Evolutionary conservation across 768 basidiomycete genomes (phyloP).

Genomic region (Dacryopinax primogenitus): DNA sequence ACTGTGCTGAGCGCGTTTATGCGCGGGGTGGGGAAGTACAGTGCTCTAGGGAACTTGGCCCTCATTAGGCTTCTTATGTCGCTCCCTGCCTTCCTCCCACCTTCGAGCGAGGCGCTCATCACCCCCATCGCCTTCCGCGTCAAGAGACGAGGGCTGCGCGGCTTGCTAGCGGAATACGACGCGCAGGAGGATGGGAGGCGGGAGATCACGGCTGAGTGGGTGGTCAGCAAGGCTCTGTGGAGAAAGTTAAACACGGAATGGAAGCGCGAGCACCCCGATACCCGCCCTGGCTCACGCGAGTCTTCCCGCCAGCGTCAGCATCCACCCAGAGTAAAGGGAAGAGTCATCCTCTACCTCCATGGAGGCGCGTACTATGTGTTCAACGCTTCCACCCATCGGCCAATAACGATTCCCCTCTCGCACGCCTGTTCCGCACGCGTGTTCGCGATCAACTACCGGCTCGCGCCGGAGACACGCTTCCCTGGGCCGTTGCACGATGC

Average conservation of each 20-base stretch:
- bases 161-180: conserved; percentile 68
- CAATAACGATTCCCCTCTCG: conserved; percentile 81
- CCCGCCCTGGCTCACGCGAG: not conserved
- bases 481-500: conserved; percentile 82
- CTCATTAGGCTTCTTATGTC: too few species aligned
- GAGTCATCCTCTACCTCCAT: conserved; percentile 85
- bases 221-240: conserved; percentile 89
- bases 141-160: conserved; percentile 53
- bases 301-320: not conserved
- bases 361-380: conserved; percentile 92
- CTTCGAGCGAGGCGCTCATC: conserved; percentile 84
- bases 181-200: conserved; percentile 57
- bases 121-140: conserved; percentile 90
- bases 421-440: conserved; percentile 81
- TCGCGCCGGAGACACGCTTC: conserved; percentile 90
- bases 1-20: conserved; percentile 49
- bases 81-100: conserved; percentile 57
- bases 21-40: conserved; percentile 24
- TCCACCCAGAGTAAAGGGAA: conserved; percentile 36
- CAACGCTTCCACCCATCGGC: conserved; percentile 77
- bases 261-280: conserved; percentile 34
- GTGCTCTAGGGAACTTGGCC: not conserved
- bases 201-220: conserved; percentile 90
- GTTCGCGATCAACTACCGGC: conserved; percentile 86
- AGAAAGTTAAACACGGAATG: conserved; percentile 71